Evolutionary conservation across 805 yeast species (phyloP), one percentile per base, ranked within the genome.

Genomic region (Suhomyces tanzawaensis): DNA sequence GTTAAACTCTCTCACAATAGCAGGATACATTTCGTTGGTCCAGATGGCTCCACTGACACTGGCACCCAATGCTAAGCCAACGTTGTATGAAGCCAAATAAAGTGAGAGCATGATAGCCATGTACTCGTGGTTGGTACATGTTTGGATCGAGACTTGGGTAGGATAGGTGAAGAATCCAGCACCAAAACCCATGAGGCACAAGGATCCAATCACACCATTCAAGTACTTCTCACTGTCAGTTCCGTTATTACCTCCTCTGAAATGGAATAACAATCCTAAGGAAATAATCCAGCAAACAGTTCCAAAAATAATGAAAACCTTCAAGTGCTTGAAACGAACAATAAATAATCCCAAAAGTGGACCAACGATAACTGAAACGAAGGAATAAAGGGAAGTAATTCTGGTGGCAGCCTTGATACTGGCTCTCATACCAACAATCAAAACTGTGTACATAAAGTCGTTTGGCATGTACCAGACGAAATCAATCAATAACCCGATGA

Each of bases 131-230:
- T 66, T 72, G 24, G 77, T 72, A 40, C 76, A 66, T 0, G 85
- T 67, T 52, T 77, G 79, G 44, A 79, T 72, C 29, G 83, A 72
- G 4, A 77, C 78, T 53, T 79, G 84, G 8, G 79, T 69, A 4
- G 83, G 71, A 50, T 79, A 81, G 12, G 84, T 78, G 66, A 82
- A 79, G 57, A 82, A 76, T 13, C 86, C 86, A 30, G 85, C 85
- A 49, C 87, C 89, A 41, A 84, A 72, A 48, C 90, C 90, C 46
- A 81, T 58, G 14, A 83, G 53, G 53, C 81, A 74, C 46, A 77
- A 68, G 4, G 82, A 76, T 12, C 82, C 89, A 55, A 84, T 77
- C 39, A 82, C 67, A 47, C 88, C 89, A 31, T 67, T 49, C 38
- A 55, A 57, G 44, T 51, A 57, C 15, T 52, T 42, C 29, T 53